Conservation (phyloP, 2,329 filamentous ascomycete genomes). For the Clarireedia homoeocarpa region DNA sequence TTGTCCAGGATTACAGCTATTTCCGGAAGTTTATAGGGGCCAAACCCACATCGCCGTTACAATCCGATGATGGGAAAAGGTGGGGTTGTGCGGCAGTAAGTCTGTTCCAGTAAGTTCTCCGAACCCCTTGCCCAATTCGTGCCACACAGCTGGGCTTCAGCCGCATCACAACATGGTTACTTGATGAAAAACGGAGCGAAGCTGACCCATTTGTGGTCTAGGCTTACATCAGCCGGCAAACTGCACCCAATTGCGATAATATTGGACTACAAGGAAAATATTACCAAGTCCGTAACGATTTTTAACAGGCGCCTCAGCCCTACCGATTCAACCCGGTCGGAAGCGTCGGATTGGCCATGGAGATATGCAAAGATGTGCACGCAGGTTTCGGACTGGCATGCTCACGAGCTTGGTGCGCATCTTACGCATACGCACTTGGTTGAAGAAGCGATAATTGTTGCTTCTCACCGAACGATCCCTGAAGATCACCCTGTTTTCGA, state of each 20-base stretch:
- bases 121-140: neutral
- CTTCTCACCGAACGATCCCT: constrained; percentile 35
- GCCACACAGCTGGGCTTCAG: too few species aligned
- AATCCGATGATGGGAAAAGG: constrained; percentile 14
- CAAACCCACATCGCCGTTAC: neutral
- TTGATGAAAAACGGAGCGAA: neutral
- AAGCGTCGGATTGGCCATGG: constrained; percentile 43
- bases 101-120: constrained; percentile 35
- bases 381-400: constrained; percentile 40
- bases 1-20: constrained; percentile 26
- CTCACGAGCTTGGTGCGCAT: constrained; percentile 41
- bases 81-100: constrained; percentile 33
- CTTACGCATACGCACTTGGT: constrained; percentile 39
- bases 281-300: constrained; percentile 38
- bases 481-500: constrained; percentile 37
- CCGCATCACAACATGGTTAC: too few species aligned
- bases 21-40: constrained; percentile 17
- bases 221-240: constrained; percentile 30
- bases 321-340: constrained; percentile 23
- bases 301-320: constrained; percentile 39
- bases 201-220: neutral
- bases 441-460: constrained; percentile 42
- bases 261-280: constrained; percentile 37
- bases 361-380: constrained; percentile 44
- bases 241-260: constrained; percentile 42